Base-by-base conservation (phyloP, 768 basidiomycete species). In the Phaeotremella fagi region DNA sequence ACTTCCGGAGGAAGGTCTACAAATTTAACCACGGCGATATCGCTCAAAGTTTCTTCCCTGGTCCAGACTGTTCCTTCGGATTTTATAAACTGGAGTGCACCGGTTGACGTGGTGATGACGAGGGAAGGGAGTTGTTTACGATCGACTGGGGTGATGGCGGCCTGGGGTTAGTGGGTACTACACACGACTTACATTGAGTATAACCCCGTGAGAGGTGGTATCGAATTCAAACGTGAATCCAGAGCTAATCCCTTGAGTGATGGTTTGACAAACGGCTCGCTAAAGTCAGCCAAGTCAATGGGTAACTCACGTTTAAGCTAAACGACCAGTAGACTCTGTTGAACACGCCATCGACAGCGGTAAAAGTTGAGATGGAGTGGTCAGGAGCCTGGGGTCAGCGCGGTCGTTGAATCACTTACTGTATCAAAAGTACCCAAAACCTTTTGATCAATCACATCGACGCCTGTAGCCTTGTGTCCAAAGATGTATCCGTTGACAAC, bases 21-120 rank as follows among this genome's bases (percentile, higher is more conserved):
- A 52, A 90, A 83, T 47, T 83, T 81, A 1, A 84, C 83, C 0
- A 80, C 79, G 22, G 60, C 79, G 45, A 88, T 79, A 1, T 81
- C 78, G 0, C 87, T 77, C 9, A 94, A 78, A 1, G 82, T 80
- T 68, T 97, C 91, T 66, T 94, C 90, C 44, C 90, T 79, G 0
- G 80, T 81, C 89, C 90, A 94, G 25, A 80, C 77, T 25, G 82
- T 75, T 29, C 77, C 66, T 25, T 82, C 77, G 22, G 81, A 79
- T 43, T 82, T 76, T 86, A 88, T 88, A 7, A 85, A 74, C 60
- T 90, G 86, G 24, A 91, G 63, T 3, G 87, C 78, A 9, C 88
- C 89, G 1, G 85, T 85, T n/a, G 82, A 81, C 0, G 87, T 87
- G 1, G 84, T 83, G 18, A 89, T 50, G 20, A 66, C 25, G 4